Evolutionary conservation across 1,139 yeast genomes (phyloP).

Genomic region (Pichia sp.): DNA sequence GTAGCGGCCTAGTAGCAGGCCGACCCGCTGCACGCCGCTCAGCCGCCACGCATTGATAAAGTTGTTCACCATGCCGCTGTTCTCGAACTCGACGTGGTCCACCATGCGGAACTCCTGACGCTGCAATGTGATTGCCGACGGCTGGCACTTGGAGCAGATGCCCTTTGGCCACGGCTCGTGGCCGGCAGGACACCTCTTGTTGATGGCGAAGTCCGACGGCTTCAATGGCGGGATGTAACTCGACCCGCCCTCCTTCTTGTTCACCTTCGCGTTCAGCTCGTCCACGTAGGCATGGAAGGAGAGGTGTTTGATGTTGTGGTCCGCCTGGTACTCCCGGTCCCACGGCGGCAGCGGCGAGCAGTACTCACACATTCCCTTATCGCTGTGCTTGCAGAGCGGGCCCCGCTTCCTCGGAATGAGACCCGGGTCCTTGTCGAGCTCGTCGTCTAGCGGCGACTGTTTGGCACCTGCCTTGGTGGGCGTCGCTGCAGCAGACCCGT

Average conservation of each 20-base stretch:
- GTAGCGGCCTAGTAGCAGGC: conserved; percentile 78
- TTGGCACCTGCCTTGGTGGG: neutral
- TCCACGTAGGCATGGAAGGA: conserved; percentile 83
- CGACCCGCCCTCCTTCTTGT: conserved; percentile 55
- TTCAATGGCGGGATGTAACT: conserved; percentile 79
- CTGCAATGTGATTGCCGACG: conserved; percentile 88
- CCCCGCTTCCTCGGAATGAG: conserved; percentile 62
- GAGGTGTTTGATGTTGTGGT: conserved; percentile 77
- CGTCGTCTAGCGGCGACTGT: conserved; percentile 59
- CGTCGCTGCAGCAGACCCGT: conserved; percentile 8
- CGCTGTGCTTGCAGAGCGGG: conserved; percentile 77
- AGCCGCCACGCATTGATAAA: conserved; percentile 91
- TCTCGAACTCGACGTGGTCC: conserved; percentile 91
- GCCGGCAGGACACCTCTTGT: conserved; percentile 65
- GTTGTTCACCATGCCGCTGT: conserved; percentile 63
- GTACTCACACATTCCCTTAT: conserved; percentile 95
- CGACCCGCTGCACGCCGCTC: conserved; percentile 83
- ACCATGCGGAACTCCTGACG: conserved; percentile 93
- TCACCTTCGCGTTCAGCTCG: conserved; percentile 65
- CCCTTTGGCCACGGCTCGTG: conserved; percentile 94
- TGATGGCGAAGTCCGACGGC: conserved; percentile 65
- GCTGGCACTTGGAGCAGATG: conserved; percentile 96
- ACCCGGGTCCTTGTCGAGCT: conserved; percentile 67
- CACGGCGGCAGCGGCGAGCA: conserved; percentile 96
- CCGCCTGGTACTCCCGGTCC: conserved; percentile 73